Evolutionary conservation across 768 basidiomycete genomes (phyloP), one percentile per base, ranked within the genome.

Genomic region (Macrocybe gigantea): DNA sequence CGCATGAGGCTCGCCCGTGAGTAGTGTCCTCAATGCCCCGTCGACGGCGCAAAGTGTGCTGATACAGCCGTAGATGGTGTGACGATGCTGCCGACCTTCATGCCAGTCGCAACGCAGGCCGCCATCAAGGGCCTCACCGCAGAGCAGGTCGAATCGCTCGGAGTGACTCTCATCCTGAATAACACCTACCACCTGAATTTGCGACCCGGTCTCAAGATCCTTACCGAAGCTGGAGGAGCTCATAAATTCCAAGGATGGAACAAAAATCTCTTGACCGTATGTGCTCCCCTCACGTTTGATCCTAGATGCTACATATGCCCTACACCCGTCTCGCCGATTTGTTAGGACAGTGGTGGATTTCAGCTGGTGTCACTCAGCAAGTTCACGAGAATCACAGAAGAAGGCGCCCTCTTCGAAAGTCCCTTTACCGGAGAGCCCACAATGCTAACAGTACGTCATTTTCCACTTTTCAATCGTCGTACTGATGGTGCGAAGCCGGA

Each of bases 61-160:
- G 10, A 38, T 46, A 7, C 32, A n/a, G 39, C 13, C 53, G 15
- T 51, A 90, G 88, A 92, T 69, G 89, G 88, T 7, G 68, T 77
- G 35, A 93, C 90, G 1, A 80, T 85, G 73, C 69, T 93, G 13
- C 91, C 91, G 1, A 90, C 91, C 0, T 94, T 94, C 57, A 94
- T 93, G 92, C 92, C 91, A 3, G 90, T 93, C 7, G 91, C 90
- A 2, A 94, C 92, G 4, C 92, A 94, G 60, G 90, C 86, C 12
- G 87, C 91, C 5, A 90, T 94, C 60, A 95, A 95, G 65, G 90
- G 91, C 3, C 67, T 94, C n/a, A 91, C 90, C 5, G 66, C 88
- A 13, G 85, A 88, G 50, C 88, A 93, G 65, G 81, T 88, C 35
- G 88, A 93, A 60, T 73, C 82, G 2, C 74, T 93, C 1, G 90